Evolutionary conservation across 371 early-diverging fungal genomes (phyloP).

Genomic region (Ordospora colligata): DNA sequence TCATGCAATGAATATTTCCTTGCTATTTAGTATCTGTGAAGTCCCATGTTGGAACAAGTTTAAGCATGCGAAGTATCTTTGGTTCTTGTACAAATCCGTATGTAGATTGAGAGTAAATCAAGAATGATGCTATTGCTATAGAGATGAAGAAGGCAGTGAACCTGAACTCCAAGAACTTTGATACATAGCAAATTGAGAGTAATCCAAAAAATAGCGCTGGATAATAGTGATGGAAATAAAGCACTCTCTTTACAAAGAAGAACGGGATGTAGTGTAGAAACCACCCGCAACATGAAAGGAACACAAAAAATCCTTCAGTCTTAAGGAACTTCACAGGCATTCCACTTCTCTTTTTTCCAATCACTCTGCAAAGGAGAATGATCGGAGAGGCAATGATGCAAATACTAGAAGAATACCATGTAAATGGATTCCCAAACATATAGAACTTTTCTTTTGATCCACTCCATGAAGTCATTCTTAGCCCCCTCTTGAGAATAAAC

Average conservation of each 20-base stretch:
- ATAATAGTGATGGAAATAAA: slow-evolving; percentile 92
- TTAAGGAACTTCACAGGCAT: slow-evolving; percentile 12
- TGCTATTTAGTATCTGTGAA: slow-evolving; percentile 30
- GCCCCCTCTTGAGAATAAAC: slow-evolving; percentile 77
- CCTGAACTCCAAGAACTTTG: not conserved
- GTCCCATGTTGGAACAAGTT: slow-evolving; percentile 45
- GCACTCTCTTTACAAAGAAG: slow-evolving; percentile 77
- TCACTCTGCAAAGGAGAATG: slow-evolving; percentile 25
- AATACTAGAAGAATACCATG: slow-evolving; percentile 78
- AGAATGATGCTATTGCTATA: slow-evolving; percentile 1
- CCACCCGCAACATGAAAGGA: slow-evolving; percentile 72
- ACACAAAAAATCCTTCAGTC: slow-evolving; percentile 1
- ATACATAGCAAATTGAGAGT: slow-evolving; percentile 18
- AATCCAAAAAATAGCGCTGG: slow-evolving; percentile 84
- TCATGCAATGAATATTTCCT: not conserved
- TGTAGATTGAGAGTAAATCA: slow-evolving; percentile 42
- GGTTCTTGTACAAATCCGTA: slow-evolving; percentile 44
- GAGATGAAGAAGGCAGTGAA: slow-evolving; percentile 14
- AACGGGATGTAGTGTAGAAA: slow-evolving; percentile 80
- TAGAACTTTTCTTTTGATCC: slow-evolving; percentile 77
- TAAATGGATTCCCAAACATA: slow-evolving; percentile 82
- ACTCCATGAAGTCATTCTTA: slow-evolving; percentile 92
- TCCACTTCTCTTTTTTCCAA: slow-evolving; percentile 4
- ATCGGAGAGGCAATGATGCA: slow-evolving; percentile 62
- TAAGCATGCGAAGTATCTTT: slow-evolving; percentile 10